Evolutionary conservation across 441 rosid genomes (phyloP), one percentile per base, ranked within the genome.

Genomic region (Populus trichocarpa): DNA sequence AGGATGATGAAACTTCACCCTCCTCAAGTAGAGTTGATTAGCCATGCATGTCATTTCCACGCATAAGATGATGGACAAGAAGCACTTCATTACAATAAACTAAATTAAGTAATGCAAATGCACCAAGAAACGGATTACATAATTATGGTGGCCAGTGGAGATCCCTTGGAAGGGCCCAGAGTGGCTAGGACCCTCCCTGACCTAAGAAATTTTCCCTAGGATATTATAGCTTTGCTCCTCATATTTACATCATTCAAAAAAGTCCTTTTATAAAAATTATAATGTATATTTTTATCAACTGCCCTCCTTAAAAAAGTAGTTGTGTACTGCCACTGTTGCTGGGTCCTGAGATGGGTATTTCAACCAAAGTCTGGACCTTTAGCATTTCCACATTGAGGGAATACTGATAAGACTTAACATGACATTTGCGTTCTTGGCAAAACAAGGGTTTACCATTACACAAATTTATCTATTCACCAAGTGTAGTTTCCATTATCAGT

Each of bases 1-100:
- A 42, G 20, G 30, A 65, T 50, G 26, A 71, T 63, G 71, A 83
- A 59, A 35, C 11, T 66, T 73, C 77, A 61, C 30, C 66, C 68
- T 65, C 69, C 13, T 18, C 33, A 69, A 81, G 25, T 65, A 32
- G 50, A 40, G 22, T 71, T 46, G 72, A 63, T 33, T 53, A 18
- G 35, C 81, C 18, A 70, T 38, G 35, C 5, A 28, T 66, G 68
- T 46, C 57, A 63, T 73, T 38, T 67, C 65, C 70, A 69, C 2
- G 53, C 22, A 61, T 59, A 61, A 25, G 53, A 70, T 22, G 53
- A 13, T 40, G 72, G 28, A 8, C n/a, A n/a, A 35, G 22, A 35
- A 9, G 59, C 33, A 22, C 50, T 38, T 23, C 59, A 70, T 68
- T 46, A 14, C 10, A 30, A 33, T 7, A 68, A 38, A 38, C 20